Conservation (phyloP, 306 rosid species). For the Oxytropis ochrocephala region DNA sequence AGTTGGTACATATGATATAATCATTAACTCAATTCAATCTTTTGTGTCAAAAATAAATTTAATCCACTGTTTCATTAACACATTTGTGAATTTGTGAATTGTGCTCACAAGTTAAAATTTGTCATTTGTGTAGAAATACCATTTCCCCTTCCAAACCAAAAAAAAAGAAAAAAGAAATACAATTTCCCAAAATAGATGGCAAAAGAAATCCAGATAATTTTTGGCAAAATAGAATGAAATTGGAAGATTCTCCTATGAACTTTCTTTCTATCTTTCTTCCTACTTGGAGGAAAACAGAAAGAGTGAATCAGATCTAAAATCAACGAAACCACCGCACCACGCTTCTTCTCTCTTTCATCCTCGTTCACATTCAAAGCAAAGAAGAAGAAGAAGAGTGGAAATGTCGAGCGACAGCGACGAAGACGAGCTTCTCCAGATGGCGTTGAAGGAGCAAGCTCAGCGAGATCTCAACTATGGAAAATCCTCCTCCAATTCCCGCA, state of each 20-base stretch:
- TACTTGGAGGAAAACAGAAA: background rate
- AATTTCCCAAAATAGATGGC: too few species aligned
- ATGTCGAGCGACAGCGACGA: conserved; percentile 96
- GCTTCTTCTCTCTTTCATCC: background rate
- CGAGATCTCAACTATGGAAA: conserved; percentile 69
- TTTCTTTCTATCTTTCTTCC: background rate
- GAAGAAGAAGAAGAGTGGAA: background rate
- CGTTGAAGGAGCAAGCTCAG: conserved; percentile 78
- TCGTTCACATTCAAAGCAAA: background rate
- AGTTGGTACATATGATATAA: too few species aligned
- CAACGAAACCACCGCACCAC: background rate
- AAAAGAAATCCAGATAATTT: background rate
- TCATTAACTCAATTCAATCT: too few species aligned
- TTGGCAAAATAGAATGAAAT: background rate
- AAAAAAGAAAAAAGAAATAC: too few species aligned
- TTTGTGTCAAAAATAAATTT: too few species aligned
- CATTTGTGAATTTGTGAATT: too few species aligned
- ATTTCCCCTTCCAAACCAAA: too few species aligned
- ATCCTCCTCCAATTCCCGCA: conserved; percentile 44
- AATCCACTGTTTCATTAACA: too few species aligned
- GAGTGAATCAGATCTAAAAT: conserved; percentile 25
- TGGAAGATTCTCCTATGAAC: conserved; percentile 14
- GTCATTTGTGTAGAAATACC: too few species aligned
- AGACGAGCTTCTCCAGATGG: conserved; percentile 94
- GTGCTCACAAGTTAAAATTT: too few species aligned